Evolutionary conservation across 306 rosid species (phyloP), one percentile per base, ranked within the genome.

Genomic region (Comarum palustre): DNA sequence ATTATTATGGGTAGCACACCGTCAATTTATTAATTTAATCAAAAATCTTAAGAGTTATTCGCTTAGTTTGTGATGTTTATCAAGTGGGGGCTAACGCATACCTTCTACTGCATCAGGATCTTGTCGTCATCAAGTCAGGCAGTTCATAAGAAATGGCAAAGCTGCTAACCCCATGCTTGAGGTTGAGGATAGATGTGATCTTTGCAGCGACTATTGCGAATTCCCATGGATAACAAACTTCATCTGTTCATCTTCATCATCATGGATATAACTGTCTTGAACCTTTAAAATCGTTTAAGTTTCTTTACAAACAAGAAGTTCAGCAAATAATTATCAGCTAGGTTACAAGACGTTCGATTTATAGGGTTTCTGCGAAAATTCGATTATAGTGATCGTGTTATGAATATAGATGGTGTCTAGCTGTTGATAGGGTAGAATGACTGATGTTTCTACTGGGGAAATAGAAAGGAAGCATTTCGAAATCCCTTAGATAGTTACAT

Each of bases 131-230:
- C 19, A 47, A 68, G 59, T 68, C 58, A 5, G n/a, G 43, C 17
- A 11, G 24, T 68, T 24, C 36, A 47, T 15, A 46, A 7, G 72
- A 48, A 47, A 7, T 16, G 41, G 16, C 69, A 64, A 63, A 64
- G 48, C 17, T 64, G 69, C 19, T 38, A 64, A 64, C 48, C 69
- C 69, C 47, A 63, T 63, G 47, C 68, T 10, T 38, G 68, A 64
- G 47, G 68, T 10, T 38, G 68, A 64, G 47, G 68, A 38, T 36
- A 64, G 27, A 64, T 64, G 68, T n/a, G 12, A 8, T 17, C 69
- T 64, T 11, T 20, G 69, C 48, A 0, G 69, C 4, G 2, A 38
- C 14, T 62, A 17, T 10, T 32, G 45, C n/a, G 45, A 34, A 32
- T 32, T 62, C 22, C 22, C 9, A 62, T 32, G 15, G 24, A 34